These are phyloP conservation scores for Botrytis pseudocinerea DNA, from an alignment of 2,329 filamentous ascomycete genomes.

Conservation along the genomic window DNA sequence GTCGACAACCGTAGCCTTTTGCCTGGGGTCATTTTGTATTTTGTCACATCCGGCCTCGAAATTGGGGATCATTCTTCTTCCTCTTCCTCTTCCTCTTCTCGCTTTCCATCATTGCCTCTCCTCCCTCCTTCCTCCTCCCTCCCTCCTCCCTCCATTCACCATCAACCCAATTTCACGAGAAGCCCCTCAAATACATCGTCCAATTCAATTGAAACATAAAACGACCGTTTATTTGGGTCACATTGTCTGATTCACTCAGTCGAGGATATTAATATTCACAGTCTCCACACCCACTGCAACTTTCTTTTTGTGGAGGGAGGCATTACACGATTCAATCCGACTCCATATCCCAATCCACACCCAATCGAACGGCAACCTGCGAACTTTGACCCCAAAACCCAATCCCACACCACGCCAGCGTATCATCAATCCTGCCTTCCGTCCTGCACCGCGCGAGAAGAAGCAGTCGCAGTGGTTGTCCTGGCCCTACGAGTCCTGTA, in stretches of 20 bases:
- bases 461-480: neutral
- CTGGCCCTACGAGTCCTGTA: neutral
- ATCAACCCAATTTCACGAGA: neutral
- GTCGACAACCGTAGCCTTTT: neutral
- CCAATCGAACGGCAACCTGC: neutral
- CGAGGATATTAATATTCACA: neutral
- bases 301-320: neutral
- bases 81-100: no score
- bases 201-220: neutral
- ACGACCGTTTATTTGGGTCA: neutral
- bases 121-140: no score
- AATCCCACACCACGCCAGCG: neutral
- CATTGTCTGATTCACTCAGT: slow-evolving; percentile 2
- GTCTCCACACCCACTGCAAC: neutral
- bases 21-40: neutral
- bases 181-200: neutral
- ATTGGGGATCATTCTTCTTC: neutral
- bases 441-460: neutral
- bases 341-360: neutral
- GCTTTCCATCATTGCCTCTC: neutral
- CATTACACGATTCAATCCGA: neutral
- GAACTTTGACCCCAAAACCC: neutral
- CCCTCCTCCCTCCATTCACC: neutral
- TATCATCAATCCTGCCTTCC: neutral
- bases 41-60: neutral